Evolutionary conservation across 176 grass and related monocot genomes (phyloP).

Genomic region (Cocos nucifera): DNA sequence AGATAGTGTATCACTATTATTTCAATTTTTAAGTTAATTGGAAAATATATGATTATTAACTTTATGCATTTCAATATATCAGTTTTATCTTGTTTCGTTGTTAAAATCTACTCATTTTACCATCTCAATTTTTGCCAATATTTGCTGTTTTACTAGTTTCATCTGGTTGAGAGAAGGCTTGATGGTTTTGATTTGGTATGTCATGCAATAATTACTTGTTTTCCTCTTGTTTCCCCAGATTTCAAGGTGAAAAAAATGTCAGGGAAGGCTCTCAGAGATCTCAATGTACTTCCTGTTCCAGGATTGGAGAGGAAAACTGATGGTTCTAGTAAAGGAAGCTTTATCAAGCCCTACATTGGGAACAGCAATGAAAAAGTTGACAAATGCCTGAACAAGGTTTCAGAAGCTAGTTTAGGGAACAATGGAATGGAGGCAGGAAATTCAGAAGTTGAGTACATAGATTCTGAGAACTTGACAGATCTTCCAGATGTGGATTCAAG

Average conservation of each 20-base stretch:
- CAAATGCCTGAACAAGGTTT: too few relatives aligned
- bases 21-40: too few relatives aligned
- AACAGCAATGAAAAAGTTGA: neutral
- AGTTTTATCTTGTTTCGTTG: too few relatives aligned
- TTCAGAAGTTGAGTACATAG: conserved; percentile 30
- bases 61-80: too few relatives aligned
- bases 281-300: conserved; percentile 8
- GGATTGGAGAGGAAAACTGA: conserved; percentile 8
- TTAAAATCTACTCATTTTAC: too few relatives aligned
- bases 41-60: too few relatives aligned
- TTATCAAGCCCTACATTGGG: conserved; percentile 1
- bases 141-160: too few relatives aligned
- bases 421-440: conserved; percentile 20
- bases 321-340: neutral
- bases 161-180: too few relatives aligned
- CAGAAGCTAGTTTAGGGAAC: conserved; percentile 2
- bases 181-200: too few relatives aligned
- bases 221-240: neutral
- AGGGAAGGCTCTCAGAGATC: conserved; percentile 9
- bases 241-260: conserved; percentile 8
- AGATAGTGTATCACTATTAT: too few relatives aligned
- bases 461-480: conserved; percentile 28
- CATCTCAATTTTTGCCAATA: too few relatives aligned
- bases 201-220: too few relatives aligned
- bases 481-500: conserved; percentile 22